A percentile compares a stretch with the other conserved stretches of the same genome.
Conservation (phyloP, 176 grass and related monocot species). For the Carex littledalei region DNA sequence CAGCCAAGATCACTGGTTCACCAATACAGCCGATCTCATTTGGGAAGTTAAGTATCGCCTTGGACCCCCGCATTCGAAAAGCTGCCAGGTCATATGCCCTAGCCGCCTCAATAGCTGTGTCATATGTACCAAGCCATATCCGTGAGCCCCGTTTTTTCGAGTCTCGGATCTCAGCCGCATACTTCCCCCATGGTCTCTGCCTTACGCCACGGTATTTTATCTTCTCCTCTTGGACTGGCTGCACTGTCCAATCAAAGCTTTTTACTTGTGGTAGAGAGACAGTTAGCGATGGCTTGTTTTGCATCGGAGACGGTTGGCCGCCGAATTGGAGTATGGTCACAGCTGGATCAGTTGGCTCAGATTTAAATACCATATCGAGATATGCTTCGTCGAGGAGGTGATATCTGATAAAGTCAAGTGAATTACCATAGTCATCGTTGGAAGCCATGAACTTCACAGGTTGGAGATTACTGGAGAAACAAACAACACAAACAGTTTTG, state of each 20-base stretch:
- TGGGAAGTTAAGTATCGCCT: conserved; percentile 94
- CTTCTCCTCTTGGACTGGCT: neutral
- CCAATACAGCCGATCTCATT: conserved; percentile 46
- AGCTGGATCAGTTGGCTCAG: neutral
- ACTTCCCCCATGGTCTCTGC: conserved; percentile 86
- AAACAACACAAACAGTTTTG: neutral
- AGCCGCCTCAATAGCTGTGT: conserved; percentile 78
- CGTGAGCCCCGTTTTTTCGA: conserved; percentile 59
- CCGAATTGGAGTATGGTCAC: conserved; percentile 4
- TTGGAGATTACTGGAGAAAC: no score
- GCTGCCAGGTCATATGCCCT: conserved; percentile 80
- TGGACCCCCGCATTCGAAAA: conserved; percentile 61
- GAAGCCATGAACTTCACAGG: neutral
- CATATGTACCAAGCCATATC: conserved; percentile 93
- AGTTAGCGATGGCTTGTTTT: neutral
- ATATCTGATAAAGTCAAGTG: conserved; percentile 4
- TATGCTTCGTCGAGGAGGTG: neutral
- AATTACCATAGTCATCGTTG: conserved; percentile 3
- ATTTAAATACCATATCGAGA: neutral
- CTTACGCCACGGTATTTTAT: conserved; percentile 73
- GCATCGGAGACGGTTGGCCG: neutral
- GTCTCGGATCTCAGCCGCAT: conserved; percentile 90
- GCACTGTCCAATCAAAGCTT: neutral
- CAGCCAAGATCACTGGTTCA: neutral
- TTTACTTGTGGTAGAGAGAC: neutral